Percentiles rank a stretch among this genome's conserved stretches.
phyloP scores from a whole-genome alignment of 2,329 filamentous ascomycete species.

The Drechslerella dactyloides region DNA sequence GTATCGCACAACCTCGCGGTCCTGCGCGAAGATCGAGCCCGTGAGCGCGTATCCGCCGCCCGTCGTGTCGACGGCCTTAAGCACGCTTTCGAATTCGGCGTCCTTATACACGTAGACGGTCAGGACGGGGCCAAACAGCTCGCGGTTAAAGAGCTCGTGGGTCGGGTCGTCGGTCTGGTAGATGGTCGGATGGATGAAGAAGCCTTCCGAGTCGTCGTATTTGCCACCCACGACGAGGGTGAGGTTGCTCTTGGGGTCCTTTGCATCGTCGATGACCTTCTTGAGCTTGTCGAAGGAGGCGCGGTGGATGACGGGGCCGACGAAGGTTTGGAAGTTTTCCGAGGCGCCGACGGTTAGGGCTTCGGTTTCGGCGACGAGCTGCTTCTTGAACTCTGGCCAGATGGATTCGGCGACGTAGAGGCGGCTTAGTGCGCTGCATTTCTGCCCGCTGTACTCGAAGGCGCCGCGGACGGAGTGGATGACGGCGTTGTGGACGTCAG shows the following conservation, averaged over 20 bases:
- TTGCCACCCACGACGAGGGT: constrained; percentile 76
- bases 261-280: constrained; percentile 76
- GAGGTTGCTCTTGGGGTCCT: constrained; percentile 68
- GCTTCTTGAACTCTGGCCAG: constrained; percentile 71
- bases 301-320: constrained; percentile 85
- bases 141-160: constrained; percentile 75
- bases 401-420: constrained; percentile 77
- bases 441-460: constrained; percentile 90
- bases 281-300: constrained; percentile 80
- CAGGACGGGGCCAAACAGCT: constrained; percentile 82
- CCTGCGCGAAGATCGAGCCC: constrained; percentile 75
- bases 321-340: constrained; percentile 76
- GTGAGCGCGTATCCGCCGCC: constrained; percentile 75
- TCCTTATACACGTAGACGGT: constrained; percentile 81
- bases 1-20: constrained; percentile 69
- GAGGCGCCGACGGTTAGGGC: constrained; percentile 74
- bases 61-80: constrained; percentile 59
- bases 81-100: constrained; percentile 58
- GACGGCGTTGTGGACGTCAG: constrained; percentile 78
- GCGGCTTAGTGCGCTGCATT: constrained; percentile 84
- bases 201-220: constrained; percentile 78
- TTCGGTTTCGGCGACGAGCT: constrained; percentile 71
- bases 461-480: constrained; percentile 83
- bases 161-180: constrained; percentile 75
- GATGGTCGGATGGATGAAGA: constrained; percentile 82